A percentile compares a stretch with the other conserved stretches of the same genome.
These are phyloP conservation scores for Aspergillus bombycis DNA, from an alignment of 2,329 filamentous ascomycete species.

Conservation along the genomic window DNA sequence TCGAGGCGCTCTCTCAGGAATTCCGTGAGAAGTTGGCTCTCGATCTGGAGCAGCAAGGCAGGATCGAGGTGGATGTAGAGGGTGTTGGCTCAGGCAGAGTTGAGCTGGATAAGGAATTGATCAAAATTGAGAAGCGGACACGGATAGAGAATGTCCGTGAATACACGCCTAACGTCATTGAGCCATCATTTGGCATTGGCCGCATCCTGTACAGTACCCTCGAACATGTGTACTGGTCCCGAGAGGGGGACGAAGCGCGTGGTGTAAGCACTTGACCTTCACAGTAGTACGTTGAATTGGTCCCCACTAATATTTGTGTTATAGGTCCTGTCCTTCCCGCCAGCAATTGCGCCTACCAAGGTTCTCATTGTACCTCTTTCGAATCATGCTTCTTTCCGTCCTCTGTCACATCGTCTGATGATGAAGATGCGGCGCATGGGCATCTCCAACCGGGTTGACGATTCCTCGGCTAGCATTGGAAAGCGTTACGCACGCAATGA, in stretches of 20 bases:
- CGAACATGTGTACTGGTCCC: constrained; percentile 95
- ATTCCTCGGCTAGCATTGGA: constrained; percentile 88
- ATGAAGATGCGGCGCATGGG: constrained; percentile 74
- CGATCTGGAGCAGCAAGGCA: constrained; percentile 72
- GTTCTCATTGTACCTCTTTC: constrained; percentile 90
- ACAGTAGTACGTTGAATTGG: neutral
- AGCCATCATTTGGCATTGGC: constrained; percentile 96
- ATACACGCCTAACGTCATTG: constrained; percentile 93
- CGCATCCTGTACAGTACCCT: constrained; percentile 90
- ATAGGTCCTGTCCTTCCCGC: constrained; percentile 73
- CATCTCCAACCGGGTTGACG: constrained; percentile 83
- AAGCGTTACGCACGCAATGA: constrained; percentile 95
- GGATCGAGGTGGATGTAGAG: constrained; percentile 75
- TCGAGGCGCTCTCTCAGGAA: constrained; percentile 76
- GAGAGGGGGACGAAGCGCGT: constrained; percentile 80
- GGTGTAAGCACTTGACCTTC: constrained; percentile 64
- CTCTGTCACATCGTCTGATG: constrained; percentile 73
- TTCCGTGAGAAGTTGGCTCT: constrained; percentile 78
- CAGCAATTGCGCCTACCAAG: constrained; percentile 87
- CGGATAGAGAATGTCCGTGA: constrained; percentile 82
- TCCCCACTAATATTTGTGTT: constrained; percentile 2
- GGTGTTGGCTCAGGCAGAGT: constrained; percentile 71
- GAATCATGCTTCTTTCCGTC: constrained; percentile 76
- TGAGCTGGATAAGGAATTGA: constrained; percentile 75
- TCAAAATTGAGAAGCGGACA: constrained; percentile 82